Percentiles rank a stretch among this genome's conserved stretches.
Evolutionary conservation across 345 rosid genomes (phyloP).

Genomic region (Aquilaria malaccensis): DNA sequence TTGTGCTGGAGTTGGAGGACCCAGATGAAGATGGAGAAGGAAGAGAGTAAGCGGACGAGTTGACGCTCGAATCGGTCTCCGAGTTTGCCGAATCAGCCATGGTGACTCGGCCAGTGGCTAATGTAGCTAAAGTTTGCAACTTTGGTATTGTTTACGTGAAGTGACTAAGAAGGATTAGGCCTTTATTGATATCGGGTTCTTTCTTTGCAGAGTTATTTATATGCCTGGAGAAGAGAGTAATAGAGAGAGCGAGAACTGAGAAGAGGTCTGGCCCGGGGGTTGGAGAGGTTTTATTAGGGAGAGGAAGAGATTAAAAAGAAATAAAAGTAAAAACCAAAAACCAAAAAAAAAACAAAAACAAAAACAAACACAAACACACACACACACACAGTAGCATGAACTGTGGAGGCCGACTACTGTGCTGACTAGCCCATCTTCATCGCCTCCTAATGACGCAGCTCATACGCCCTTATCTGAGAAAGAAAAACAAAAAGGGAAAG

Average conservation of each 20-base stretch:
- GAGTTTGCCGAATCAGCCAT: slow-evolving; percentile 16
- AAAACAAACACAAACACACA: neutral
- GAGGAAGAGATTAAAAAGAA: too few species aligned
- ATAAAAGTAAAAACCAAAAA: too few species aligned
- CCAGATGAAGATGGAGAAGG: neutral
- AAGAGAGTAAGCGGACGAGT: slow-evolving; percentile 1
- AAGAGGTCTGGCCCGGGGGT: neutral
- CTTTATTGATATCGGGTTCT: neutral
- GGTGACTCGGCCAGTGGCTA: neutral
- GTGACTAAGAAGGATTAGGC: neutral
- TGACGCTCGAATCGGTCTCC: slow-evolving; percentile 12
- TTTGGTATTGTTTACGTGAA: neutral
- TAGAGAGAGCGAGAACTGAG: neutral
- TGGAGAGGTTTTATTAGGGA: neutral
- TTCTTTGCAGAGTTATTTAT: neutral
- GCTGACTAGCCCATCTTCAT: slow-evolving; percentile 6
- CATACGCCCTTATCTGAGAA: neutral
- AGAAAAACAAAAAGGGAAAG: too few species aligned
- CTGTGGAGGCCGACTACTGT: slow-evolving; percentile 7
- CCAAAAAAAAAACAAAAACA: slow-evolving; percentile 2
- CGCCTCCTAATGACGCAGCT: slow-evolving; percentile 1
- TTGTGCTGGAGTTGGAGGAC: neutral
- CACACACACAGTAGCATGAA: too few species aligned
- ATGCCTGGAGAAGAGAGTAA: neutral
- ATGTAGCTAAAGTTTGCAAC: neutral